Percentiles rank a stretch among this genome's conserved stretches.
Evolutionary conservation across 768 basidiomycete species (phyloP).

Genomic region (Termitomyces sp.): DNA sequence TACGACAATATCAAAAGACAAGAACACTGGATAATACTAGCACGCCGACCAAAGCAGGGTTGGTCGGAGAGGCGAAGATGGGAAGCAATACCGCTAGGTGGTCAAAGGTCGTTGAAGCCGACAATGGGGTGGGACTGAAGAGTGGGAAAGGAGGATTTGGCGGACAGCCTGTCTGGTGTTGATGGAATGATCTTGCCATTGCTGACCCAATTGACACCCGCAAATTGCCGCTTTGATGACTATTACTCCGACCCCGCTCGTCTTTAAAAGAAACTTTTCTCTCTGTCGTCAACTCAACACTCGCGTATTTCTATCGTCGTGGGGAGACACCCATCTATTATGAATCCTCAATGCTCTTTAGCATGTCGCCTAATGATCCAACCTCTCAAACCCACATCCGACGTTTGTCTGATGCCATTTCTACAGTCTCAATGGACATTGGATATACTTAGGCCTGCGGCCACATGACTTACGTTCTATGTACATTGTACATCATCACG

Average conservation of each 20-base stretch:
- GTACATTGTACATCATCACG: neutral
- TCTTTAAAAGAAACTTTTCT: neutral
- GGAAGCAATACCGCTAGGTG: slow-evolving; percentile 8
- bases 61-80: slow-evolving; percentile 4
- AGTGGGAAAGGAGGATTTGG: slow-evolving; percentile 23
- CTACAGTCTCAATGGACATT: neutral
- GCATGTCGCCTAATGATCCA: neutral
- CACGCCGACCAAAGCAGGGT: slow-evolving; percentile 3
- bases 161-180: slow-evolving; percentile 20
- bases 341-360: neutral
- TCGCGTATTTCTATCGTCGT: neutral
- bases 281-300: neutral
- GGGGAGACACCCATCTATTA: neutral
- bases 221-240: slow-evolving; percentile 16
- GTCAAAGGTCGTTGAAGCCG: slow-evolving; percentile 21
- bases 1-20: slow-evolving; percentile 6
- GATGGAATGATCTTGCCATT: slow-evolving; percentile 24
- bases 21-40: neutral
- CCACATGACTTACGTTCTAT: neutral
- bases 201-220: slow-evolving; percentile 20
- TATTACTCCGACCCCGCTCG: slow-evolving; percentile 11
- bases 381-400: neutral
- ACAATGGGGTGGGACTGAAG: slow-evolving; percentile 17
- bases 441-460: neutral
- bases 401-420: slow-evolving; percentile 1